Conservation (phyloP, 225 moss, liverwort and hornwort genomes). For the Pseudoscleropodium purum region DNA sequence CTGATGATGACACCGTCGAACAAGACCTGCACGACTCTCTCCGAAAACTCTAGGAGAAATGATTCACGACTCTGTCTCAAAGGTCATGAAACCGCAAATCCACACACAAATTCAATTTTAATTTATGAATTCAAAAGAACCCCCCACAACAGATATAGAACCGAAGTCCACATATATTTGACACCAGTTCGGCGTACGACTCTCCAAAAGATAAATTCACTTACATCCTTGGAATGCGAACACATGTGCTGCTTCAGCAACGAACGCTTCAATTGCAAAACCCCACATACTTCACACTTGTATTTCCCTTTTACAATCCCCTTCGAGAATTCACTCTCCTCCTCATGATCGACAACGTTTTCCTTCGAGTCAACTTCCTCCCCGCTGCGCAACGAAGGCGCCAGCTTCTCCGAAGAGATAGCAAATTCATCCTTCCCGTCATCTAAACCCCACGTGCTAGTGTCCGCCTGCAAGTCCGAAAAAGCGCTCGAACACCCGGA, state of each 20-base stretch:
- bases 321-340: not conserved
- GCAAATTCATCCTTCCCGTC: not conserved
- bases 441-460: not conserved
- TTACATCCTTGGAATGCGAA: slow-evolving; percentile 13
- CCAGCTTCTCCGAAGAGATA: not conserved
- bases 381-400: not conserved
- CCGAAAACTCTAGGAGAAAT: not conserved
- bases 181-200: not conserved
- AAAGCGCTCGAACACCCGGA: not conserved
- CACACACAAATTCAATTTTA: not conserved
- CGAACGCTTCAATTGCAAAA: not conserved
- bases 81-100: not conserved
- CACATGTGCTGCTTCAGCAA: slow-evolving; percentile 20
- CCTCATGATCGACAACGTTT: not conserved
- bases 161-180: not conserved
- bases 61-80: not conserved
- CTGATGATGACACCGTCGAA: not conserved
- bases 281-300: not conserved
- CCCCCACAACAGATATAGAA: not conserved
- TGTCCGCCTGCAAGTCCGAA: not conserved
- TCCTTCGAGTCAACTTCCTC: not conserved
- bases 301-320: not conserved
- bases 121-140: not conserved
- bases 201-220: not conserved
- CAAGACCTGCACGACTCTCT: not conserved